A percentile compares a stretch with the other conserved stretches of the same genome.
phyloP scores from a whole-genome alignment of 768 basidiomycete genomes.

The Clavulina sp. region DNA sequence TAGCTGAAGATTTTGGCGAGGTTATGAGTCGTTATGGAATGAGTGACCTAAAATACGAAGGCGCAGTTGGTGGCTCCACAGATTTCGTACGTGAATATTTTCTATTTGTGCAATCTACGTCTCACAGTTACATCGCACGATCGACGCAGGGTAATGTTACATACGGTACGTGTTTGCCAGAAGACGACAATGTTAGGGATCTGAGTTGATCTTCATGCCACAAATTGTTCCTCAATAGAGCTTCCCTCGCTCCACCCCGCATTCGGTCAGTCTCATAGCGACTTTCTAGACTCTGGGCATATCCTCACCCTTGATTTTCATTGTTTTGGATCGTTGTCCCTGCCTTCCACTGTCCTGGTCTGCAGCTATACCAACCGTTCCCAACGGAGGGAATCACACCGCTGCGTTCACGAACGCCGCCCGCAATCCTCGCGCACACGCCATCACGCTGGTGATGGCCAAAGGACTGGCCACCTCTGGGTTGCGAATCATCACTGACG shows the following conservation, averaged over 20 bases:
- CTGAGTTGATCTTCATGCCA: background rate
- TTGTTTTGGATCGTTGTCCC: slow-evolving; percentile 9
- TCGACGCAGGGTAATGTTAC: slow-evolving; percentile 44
- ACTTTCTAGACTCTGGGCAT: background rate
- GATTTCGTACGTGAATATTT: slow-evolving; percentile 41
- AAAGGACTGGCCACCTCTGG: slow-evolving; percentile 58
- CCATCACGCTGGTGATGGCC: slow-evolving; percentile 46
- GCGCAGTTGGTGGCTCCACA: slow-evolving; percentile 60
- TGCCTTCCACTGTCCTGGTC: background rate
- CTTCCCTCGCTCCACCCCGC: slow-evolving; percentile 59
- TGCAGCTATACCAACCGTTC: slow-evolving; percentile 56
- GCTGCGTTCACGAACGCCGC: slow-evolving; percentile 47
- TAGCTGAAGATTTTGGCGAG: slow-evolving; percentile 50
- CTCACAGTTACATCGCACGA: too few relatives aligned
- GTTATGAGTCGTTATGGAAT: slow-evolving; percentile 40
- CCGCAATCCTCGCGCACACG: slow-evolving; percentile 39
- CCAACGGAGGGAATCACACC: slow-evolving; percentile 66
- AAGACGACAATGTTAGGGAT: too few relatives aligned
- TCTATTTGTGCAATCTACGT: too few relatives aligned
- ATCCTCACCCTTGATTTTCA: background rate
- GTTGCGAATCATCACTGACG: slow-evolving; percentile 51
- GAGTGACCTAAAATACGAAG: slow-evolving; percentile 32
- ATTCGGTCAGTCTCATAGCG: slow-evolving; percentile 45
- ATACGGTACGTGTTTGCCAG: slow-evolving; percentile 6
- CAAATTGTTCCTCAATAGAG: slow-evolving; percentile 1